These are phyloP conservation scores for Colletotrichum echinochloae DNA, from an alignment of 2,329 filamentous ascomycete species.

Conservation along the genomic window DNA sequence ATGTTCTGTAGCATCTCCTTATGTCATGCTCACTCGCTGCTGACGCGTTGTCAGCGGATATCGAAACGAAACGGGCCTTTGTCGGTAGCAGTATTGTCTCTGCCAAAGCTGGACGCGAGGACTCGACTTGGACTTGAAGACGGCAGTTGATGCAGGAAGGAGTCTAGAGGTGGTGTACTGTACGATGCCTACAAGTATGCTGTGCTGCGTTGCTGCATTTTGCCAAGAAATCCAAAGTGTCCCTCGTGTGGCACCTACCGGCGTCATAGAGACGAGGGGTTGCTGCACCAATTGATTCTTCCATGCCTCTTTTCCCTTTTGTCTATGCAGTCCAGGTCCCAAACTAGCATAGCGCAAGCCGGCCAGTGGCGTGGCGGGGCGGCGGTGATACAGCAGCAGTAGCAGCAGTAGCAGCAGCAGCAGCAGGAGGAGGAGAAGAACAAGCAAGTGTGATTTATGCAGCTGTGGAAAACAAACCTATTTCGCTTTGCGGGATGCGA, in stretches of 20 bases:
- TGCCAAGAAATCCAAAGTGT: conserved; percentile 6
- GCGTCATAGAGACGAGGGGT: conserved; percentile 37
- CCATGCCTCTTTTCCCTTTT: background rate
- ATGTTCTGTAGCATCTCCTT: background rate
- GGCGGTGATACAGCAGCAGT: too few species aligned
- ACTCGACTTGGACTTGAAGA: too few species aligned
- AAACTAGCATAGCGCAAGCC: conserved; percentile 2
- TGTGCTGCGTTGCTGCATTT: background rate
- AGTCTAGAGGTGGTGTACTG: too few species aligned
- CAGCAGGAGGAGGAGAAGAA: background rate
- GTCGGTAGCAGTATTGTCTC: too few species aligned
- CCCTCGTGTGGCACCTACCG: conserved; percentile 23
- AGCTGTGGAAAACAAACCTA: background rate
- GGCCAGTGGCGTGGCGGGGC: too few species aligned
- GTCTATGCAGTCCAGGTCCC: background rate
- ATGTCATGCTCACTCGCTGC: background rate
- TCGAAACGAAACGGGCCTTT: too few species aligned
- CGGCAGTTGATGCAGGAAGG: too few species aligned
- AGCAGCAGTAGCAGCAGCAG: background rate
- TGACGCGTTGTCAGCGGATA: too few species aligned
- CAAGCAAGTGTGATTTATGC: background rate
- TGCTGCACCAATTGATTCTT: conserved; percentile 29
- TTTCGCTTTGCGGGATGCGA: background rate
- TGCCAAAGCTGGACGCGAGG: too few species aligned
- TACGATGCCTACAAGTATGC: too few species aligned